Evolutionary conservation across 2,329 filamentous ascomycete species (phyloP).

Genomic region (Sclerotiophoma versabilis): DNA sequence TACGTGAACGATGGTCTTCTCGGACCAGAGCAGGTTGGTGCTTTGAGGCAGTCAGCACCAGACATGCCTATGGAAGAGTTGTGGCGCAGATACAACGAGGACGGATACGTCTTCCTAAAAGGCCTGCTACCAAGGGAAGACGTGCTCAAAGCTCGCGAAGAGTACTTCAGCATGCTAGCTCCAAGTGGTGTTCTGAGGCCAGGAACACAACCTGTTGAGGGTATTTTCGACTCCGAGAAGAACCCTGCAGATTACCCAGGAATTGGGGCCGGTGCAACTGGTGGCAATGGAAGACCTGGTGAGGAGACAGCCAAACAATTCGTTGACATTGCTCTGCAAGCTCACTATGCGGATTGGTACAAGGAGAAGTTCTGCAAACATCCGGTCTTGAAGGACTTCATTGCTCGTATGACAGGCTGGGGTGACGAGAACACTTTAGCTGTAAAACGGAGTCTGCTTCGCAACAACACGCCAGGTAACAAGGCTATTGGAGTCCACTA

Average conservation of each 20-base stretch:
- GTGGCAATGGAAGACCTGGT: conserved; percentile 55
- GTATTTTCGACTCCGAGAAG: conserved; percentile 60
- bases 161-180: conserved; percentile 62
- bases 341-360: conserved; percentile 57
- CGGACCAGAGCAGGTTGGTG: conserved; percentile 52
- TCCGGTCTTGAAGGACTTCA: conserved; percentile 57
- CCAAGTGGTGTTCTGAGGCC: conserved; percentile 65
- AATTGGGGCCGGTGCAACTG: conserved; percentile 60
- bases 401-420: conserved; percentile 63
- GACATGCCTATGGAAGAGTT: conserved; percentile 58
- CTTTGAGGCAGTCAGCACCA: conserved; percentile 54
- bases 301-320: conserved; percentile 53
- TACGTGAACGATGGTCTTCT: conserved; percentile 58
- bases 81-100: conserved; percentile 54
- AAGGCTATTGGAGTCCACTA: conserved; percentile 68
- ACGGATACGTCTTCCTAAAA: conserved; percentile 66
- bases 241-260: conserved; percentile 57
- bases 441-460: conserved; percentile 59
- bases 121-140: conserved; percentile 61
- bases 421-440: conserved; percentile 54
- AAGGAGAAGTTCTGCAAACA: conserved; percentile 63
- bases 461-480: conserved; percentile 65
- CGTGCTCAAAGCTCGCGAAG: conserved; percentile 59
- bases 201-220: conserved; percentile 59
- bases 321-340: conserved; percentile 61